Conservation (phyloP, 371 early-diverging fungal species). For the Lichtheimia hyalospora region DNA sequence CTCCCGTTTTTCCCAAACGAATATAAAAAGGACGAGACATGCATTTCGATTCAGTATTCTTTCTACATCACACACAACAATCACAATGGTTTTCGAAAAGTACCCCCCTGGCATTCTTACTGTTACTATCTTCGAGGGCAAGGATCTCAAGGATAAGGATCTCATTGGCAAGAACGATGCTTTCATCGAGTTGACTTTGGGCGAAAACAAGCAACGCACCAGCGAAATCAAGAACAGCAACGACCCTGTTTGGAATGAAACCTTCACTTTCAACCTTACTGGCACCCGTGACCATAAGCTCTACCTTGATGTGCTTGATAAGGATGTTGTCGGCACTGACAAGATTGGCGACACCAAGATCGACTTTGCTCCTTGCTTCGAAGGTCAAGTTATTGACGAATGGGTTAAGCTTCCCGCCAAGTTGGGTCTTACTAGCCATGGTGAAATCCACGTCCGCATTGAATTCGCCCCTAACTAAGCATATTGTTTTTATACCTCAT, state of each 20-base stretch:
- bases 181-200: not conserved
- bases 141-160: slow-evolving; percentile 36
- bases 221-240: slow-evolving; percentile 26
- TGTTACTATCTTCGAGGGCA: slow-evolving; percentile 35
- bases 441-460: slow-evolving; percentile 36
- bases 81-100: not conserved
- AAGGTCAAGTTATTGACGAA: slow-evolving; percentile 28
- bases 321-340: slow-evolving; percentile 33
- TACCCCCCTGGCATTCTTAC: slow-evolving; percentile 28
- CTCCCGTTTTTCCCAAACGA: no score
- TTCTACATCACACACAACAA: no score
- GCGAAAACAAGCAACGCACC: slow-evolving; percentile 36
- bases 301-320: slow-evolving; percentile 37
- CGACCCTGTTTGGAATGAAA: slow-evolving; percentile 46
- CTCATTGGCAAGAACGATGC: slow-evolving; percentile 19
- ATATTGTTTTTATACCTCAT: not conserved
- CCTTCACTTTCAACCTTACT: slow-evolving; percentile 41
- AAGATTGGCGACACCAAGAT: slow-evolving; percentile 36
- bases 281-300: slow-evolving; percentile 36
- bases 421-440: slow-evolving; percentile 40
- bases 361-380: slow-evolving; percentile 27
- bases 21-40: no score
- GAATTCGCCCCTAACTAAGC: slow-evolving; percentile 28
- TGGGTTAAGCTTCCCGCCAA: slow-evolving; percentile 43
- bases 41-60: no score